Evolutionary conservation across 331 rosid species (phyloP), one percentile per base, ranked within the genome.

Genomic region (Quercus phellos): DNA sequence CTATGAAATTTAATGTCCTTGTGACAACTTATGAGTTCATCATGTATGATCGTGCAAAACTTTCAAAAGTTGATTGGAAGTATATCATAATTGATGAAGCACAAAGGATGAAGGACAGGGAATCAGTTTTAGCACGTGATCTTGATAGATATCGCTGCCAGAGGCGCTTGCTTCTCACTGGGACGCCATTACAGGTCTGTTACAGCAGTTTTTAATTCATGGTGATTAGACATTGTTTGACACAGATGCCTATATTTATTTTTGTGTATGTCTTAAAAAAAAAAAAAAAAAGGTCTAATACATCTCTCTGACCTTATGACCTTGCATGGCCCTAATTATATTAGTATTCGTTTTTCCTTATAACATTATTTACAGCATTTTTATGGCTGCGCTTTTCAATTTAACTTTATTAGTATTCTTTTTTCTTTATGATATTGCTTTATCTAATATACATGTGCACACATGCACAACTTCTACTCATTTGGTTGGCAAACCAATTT

Each of bases 1-100:
- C 99, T 53, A 73, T 93, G 98, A 95, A 95, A 74, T 95, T 95
- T 79, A 95, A 95, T 87, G 97, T 95, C 85, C 96, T 95, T 34
- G 99, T 95, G 88, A 95, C 99, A 42, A 95, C 99, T 71, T 95
- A 95, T 76, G 99, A 95, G 90, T 95, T 95, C 89, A 95, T 95
- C 86, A 95, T 95, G 99, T 95, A 93, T 81, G 99, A 95, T 80
- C 99, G 99, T 59, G 83, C 99, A 51, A 95, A 93, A 81, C 93
- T 95, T 73, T 95, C 99, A 24, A 95, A 93, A 87, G 46, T 95
- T 79, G 98, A 93, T 82, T 95, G 99, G 99, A 95, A 93, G 83
- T 95, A 95, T 82, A 93, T 95, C 68, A 74, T 95, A 85, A 95
- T 95, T 87, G 99, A 95, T 81, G 99, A 95, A 85, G 99, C 99